A percentile compares a stretch with the other conserved stretches of the same genome.
Conservation (phyloP, 1,139 yeast species). For the Nakaseomyces bracarensis region DNA sequence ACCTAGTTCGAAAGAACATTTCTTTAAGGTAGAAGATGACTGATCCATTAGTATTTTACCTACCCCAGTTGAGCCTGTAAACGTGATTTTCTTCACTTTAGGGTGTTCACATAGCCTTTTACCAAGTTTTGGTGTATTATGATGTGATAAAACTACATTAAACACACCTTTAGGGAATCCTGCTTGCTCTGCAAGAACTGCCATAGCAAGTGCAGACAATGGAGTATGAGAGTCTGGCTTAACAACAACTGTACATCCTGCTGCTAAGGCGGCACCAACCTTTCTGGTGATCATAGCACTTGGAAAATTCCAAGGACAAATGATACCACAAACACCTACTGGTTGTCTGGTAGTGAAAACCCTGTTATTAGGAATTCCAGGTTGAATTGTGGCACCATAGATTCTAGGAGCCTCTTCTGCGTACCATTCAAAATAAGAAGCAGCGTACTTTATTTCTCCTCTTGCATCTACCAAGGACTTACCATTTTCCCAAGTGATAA, state of each 20-base stretch:
- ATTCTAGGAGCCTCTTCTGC: slow-evolving; percentile 77
- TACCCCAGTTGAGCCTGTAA: slow-evolving; percentile 84
- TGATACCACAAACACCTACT: slow-evolving; percentile 81
- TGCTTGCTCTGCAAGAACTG: slow-evolving; percentile 61
- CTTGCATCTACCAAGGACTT: slow-evolving; percentile 67
- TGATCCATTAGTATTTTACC: slow-evolving; percentile 77
- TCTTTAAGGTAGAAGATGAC: slow-evolving; percentile 69
- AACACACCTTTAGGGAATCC: slow-evolving; percentile 84
- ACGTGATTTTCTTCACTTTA: slow-evolving; percentile 64
- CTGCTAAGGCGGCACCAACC: slow-evolving; percentile 84
- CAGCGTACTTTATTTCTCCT: slow-evolving; percentile 72
- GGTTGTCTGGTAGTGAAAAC: slow-evolving; percentile 68
- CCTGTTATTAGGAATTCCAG: slow-evolving; percentile 48
- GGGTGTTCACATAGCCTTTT: slow-evolving; percentile 60
- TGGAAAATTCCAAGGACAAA: slow-evolving; percentile 97
- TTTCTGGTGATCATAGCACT: slow-evolving; percentile 90
- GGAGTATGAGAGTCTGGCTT: slow-evolving; percentile 94
- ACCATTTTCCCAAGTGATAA: slow-evolving; percentile 77
- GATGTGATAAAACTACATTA: slow-evolving; percentile 56
- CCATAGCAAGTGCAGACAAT: slow-evolving; percentile 73
- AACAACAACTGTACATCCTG: slow-evolving; percentile 84
- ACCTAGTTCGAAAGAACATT: slow-evolving; percentile 79
- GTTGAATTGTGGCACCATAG: slow-evolving; percentile 65
- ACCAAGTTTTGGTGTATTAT: slow-evolving; percentile 54
- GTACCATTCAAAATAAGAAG: slow-evolving; percentile 79